Conservation (phyloP, 805 yeast species). For the Blastobotrys peoriensis region DNA sequence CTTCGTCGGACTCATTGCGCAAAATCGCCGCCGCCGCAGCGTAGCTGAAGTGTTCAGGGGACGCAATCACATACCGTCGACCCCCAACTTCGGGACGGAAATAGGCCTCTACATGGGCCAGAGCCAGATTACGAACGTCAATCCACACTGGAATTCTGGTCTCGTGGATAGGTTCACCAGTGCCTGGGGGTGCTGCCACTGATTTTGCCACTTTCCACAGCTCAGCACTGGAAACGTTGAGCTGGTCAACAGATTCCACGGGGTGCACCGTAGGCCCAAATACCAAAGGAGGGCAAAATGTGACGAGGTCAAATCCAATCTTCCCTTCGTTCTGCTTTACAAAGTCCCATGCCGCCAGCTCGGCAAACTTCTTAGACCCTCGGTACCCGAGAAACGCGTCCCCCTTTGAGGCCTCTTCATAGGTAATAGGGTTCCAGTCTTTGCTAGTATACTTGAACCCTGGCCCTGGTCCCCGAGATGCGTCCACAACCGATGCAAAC, state of each 20-base stretch:
- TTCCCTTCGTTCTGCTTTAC: slow-evolving; percentile 11
- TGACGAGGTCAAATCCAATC: slow-evolving; percentile 20
- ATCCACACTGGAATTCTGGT: slow-evolving; percentile 28
- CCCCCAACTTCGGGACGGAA: slow-evolving; percentile 21
- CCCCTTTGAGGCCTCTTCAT: slow-evolving; percentile 19
- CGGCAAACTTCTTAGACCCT: slow-evolving; percentile 50
- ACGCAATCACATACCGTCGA: slow-evolving; percentile 22
- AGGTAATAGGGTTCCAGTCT: slow-evolving; percentile 26
- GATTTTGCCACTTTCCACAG: slow-evolving; percentile 29
- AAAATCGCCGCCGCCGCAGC: slow-evolving; percentile 17
- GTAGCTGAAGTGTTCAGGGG: slow-evolving; percentile 19
- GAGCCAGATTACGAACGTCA: slow-evolving; percentile 51
- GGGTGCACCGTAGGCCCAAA: slow-evolving; percentile 26
- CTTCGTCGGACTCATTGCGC: slow-evolving; percentile 15
- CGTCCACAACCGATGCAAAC: slow-evolving; percentile 42
- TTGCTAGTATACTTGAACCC: slow-evolving; percentile 1
- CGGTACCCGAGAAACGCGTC: slow-evolving; percentile 17
- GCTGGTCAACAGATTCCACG: slow-evolving; percentile 27
- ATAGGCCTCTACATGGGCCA: slow-evolving; percentile 14
- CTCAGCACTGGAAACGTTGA: slow-evolving; percentile 34
- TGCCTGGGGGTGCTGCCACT: slow-evolving; percentile 16
- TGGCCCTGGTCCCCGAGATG: slow-evolving; percentile 23
- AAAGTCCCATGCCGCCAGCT: slow-evolving; percentile 53
- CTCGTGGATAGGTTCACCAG: slow-evolving; percentile 8
- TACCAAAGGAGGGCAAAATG: slow-evolving; percentile 26